A percentile compares a stretch with the other conserved stretches of the same genome.
These are phyloP conservation scores for Picochlorum sp. DNA, from an alignment of 139 green algal genomes.

Conservation along the genomic window DNA sequence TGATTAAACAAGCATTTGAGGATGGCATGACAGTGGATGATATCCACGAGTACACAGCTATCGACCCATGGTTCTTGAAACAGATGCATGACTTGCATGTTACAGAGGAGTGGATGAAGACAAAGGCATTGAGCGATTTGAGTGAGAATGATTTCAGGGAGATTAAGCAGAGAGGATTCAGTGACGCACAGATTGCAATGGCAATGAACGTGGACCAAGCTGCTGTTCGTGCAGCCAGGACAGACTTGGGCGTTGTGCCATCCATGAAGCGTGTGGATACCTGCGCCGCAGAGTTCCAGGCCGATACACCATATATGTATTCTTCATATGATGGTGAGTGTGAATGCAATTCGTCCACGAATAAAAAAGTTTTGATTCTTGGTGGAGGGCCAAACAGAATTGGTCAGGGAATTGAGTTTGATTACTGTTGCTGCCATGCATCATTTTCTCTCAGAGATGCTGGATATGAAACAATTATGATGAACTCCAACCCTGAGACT, in stretches of 20 bases:
- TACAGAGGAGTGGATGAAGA: slow-evolving; percentile 71
- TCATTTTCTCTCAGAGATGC: slow-evolving; percentile 75
- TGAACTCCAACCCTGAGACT: slow-evolving; percentile 99
- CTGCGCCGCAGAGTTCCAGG: slow-evolving; percentile 97
- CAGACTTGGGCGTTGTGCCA: slow-evolving; percentile 65
- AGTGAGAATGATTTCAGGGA: slow-evolving; percentile 63
- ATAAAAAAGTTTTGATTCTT: slow-evolving; percentile 92
- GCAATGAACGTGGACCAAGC: slow-evolving; percentile 16
- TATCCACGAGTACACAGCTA: slow-evolving; percentile 81
- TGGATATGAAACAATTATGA: slow-evolving; percentile 99
- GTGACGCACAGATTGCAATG: slow-evolving; percentile 79
- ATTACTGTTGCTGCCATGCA: slow-evolving; percentile 99
- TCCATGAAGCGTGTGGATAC: slow-evolving; percentile 96
- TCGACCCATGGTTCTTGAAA: slow-evolving; percentile 94
- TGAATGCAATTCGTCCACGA: slow-evolving; percentile 66
- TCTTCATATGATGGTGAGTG: slow-evolving; percentile 82
- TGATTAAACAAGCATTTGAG: slow-evolving; percentile 72
- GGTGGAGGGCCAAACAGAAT: slow-evolving; percentile 98
- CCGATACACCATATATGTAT: slow-evolving; percentile 95
- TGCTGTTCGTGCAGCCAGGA: slow-evolving; percentile 53
- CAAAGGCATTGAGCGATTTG: slow-evolving; percentile 54
- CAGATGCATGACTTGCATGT: slow-evolving; percentile 59
- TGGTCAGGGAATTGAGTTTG: slow-evolving; percentile 99
- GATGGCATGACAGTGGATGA: slow-evolving; percentile 75
- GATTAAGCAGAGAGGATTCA: slow-evolving; percentile 83